These are phyloP conservation scores for Coffea eugenioides DNA, from an alignment of 257 asterid species.

Conservation along the genomic window DNA sequence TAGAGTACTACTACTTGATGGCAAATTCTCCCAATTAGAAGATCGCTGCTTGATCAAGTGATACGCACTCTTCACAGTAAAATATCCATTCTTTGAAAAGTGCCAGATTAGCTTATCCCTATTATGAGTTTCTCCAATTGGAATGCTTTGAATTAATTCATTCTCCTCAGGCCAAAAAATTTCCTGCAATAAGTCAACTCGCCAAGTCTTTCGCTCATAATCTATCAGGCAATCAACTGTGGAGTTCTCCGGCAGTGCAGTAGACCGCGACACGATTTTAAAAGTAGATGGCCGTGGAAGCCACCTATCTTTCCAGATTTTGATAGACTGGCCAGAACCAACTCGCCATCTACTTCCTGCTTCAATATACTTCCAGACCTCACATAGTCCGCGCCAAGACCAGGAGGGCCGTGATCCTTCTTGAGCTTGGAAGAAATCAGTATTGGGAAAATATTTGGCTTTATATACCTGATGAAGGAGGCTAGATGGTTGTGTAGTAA, in stretches of 20 bases:
- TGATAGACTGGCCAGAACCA: neutral
- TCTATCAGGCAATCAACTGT: neutral
- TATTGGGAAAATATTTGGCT: too few relatives aligned
- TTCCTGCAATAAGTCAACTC: neutral
- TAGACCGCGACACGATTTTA: neutral
- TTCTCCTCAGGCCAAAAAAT: neutral
- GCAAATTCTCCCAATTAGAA: too few relatives aligned
- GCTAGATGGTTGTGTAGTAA: too few relatives aligned
- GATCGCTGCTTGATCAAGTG: too few relatives aligned
- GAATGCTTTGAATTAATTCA: neutral
- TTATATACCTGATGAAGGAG: too few relatives aligned
- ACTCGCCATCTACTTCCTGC: neutral
- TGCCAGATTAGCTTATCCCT: neutral
- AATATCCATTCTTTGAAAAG: neutral
- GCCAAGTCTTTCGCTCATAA: neutral
- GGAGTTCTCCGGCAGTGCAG: neutral
- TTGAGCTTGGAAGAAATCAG: too few relatives aligned
- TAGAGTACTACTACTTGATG: too few relatives aligned
- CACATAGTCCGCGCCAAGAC: too few relatives aligned
- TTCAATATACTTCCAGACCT: too few relatives aligned
- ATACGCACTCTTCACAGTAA: too few relatives aligned
- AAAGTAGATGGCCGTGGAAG: neutral
- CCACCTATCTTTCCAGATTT: neutral
- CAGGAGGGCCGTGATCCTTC: too few relatives aligned
- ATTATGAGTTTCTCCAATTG: too few relatives aligned